Conservation (phyloP, 768 basidiomycete species). For the Calocera cornea region DNA sequence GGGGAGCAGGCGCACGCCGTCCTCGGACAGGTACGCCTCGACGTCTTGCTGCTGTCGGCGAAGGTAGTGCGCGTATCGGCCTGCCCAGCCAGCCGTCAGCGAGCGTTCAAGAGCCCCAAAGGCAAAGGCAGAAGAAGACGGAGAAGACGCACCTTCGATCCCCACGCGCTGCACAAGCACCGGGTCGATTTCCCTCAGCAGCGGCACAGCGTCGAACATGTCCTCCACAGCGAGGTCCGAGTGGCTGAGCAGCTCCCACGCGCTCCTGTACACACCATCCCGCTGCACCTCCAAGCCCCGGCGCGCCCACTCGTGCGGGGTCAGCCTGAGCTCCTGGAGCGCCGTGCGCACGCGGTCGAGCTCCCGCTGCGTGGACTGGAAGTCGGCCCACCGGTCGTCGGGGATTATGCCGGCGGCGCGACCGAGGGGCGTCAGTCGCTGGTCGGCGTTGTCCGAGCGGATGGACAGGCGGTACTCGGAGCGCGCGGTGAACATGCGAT, state of each 20-base stretch:
- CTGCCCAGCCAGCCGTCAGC: constrained; percentile 8
- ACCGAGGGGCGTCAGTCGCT: constrained; percentile 50
- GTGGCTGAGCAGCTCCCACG: constrained; percentile 57
- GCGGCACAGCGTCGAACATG: constrained; percentile 37
- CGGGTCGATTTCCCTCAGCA: constrained; percentile 37
- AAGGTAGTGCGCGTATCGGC: constrained; percentile 32
- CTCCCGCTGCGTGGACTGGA: constrained; percentile 23
- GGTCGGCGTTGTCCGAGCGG: constrained; percentile 78
- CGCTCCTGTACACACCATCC: constrained; percentile 45
- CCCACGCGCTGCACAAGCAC: constrained; percentile 45
- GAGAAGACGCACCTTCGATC: constrained; percentile 47
- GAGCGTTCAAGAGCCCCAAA: background rate
- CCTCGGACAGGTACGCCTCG: constrained; percentile 59
- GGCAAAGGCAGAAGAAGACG: no score
- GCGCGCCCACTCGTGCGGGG: constrained; percentile 34
- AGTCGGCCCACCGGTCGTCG: constrained; percentile 33
- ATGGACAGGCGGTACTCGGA: constrained; percentile 84
- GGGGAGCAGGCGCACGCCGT: constrained; percentile 53
- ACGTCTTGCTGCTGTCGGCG: constrained; percentile 64
- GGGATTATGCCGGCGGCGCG: constrained; percentile 32
- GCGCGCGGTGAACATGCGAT: constrained; percentile 87
- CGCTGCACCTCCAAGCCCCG: constrained; percentile 30
- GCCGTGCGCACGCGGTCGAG: constrained; percentile 25
- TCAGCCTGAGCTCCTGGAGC: constrained; percentile 27
- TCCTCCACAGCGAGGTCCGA: constrained; percentile 35